Base-by-base conservation (phyloP, 129 eudicot species). In the Solidago caesia region DNA sequence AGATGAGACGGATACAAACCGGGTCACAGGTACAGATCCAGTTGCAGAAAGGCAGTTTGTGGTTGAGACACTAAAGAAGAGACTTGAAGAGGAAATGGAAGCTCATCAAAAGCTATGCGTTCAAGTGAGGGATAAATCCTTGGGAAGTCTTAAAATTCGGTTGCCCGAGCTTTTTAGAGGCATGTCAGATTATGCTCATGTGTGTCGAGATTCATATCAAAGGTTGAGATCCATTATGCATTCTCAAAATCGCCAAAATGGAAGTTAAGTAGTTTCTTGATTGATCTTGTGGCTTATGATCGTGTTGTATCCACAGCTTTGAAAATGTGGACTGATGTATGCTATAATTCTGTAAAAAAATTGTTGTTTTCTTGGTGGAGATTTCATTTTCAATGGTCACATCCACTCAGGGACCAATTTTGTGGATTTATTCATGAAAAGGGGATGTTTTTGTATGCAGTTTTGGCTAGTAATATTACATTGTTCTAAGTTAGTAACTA, bases 101-200 rank as follows among this genome's bases (percentile, higher is more conserved):
- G 90, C 88, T 72, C 92, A 93, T 77, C 91, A 83, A 61, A 90
- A 85, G 80, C 85, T 73, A 41, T 93, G 98, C 67, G 55, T 88
- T 70, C 98, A 90, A 76, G 98, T 93, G 53, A 82, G 97, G 82
- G 98, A 93, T 68, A 93, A 93, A 76, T 90, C 98, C 4, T 73
- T 90, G 49, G 98, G 96, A 59, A 88, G 81, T 67, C 70, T 93
- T 4, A 93, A 90, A 67, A 86, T 85, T 46, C 83, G 96, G 74
- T 74, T 93, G 79, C 98, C 98, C 0, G 98, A 93, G 87, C 92
- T 93, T 16, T 90, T 93, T 55, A 80, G 98, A 48, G 97, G 96
- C 3, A 79, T 93, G 82, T 76, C 95, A 6, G 97, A 90, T 44
- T 93, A 93, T 44, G 68, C 96, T 46, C 84, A 74, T 47, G 95